A percentile compares a stretch with the other conserved stretches of the same genome.
These are phyloP conservation scores for Nannochloropsis oceanica DNA, from an alignment of 108 stramenopile genomes.

Conservation along the genomic window DNA sequence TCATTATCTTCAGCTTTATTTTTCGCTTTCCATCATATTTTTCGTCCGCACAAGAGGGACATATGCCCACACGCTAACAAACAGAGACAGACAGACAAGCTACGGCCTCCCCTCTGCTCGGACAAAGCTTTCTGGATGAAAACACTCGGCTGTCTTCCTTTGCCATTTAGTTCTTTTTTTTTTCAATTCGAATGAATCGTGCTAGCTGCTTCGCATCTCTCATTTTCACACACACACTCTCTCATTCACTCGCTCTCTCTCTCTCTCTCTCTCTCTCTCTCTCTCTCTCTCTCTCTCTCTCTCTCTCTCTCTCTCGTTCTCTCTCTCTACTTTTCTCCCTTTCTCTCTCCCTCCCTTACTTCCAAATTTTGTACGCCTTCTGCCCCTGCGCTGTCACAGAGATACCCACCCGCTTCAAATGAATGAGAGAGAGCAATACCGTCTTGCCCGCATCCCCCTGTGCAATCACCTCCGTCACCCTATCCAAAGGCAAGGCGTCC, in stretches of 20 bases:
- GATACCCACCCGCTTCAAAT: not conserved
- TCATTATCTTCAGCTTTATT: no score
- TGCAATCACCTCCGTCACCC: not conserved
- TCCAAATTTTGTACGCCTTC: not conserved
- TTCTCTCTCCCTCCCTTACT: not conserved
- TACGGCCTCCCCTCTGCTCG: no score
- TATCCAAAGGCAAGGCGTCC: not conserved
- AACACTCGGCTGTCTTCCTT: not conserved
- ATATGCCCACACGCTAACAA: no score
- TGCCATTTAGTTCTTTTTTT: not conserved
- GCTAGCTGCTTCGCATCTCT: no score
- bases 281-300: no score
- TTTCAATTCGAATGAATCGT: not conserved
- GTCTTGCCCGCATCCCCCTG: not conserved
- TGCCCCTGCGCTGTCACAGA: not conserved
- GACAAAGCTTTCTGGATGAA: not conserved
- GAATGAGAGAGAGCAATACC: not conserved
- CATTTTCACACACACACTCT: no score
- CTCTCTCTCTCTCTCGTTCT: no score
- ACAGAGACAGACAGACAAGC: no score
- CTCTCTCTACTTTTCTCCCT: not conserved
- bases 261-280: no score
- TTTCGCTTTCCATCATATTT: no score
- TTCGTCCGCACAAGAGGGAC: no score
- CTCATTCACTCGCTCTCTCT: no score